These are phyloP conservation scores for Leccinum arenicola DNA, from an alignment of 768 basidiomycete species.

Conservation along the genomic window DNA sequence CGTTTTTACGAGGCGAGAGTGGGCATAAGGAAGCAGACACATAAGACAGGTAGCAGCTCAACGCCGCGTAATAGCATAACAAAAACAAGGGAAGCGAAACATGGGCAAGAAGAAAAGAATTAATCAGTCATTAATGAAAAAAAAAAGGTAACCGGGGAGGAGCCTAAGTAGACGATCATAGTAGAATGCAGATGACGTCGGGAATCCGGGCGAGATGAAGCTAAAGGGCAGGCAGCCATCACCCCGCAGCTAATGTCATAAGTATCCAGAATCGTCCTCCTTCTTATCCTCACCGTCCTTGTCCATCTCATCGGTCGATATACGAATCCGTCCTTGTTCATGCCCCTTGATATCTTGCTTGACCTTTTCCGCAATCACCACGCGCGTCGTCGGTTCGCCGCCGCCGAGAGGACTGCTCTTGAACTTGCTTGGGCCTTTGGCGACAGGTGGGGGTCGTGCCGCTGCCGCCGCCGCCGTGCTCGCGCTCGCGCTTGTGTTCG, in stretches of 20 bases:
- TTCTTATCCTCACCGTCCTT: constrained; percentile 36
- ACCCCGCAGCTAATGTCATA: constrained; percentile 15
- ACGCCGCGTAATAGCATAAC: constrained; percentile 6
- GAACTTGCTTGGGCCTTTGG: constrained; percentile 55
- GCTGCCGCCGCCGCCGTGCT: neutral
- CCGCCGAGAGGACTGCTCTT: constrained; percentile 71
- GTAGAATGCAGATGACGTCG: neutral
- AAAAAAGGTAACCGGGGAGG: neutral
- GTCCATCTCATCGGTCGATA: constrained; percentile 33
- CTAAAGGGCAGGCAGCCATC: too few relatives aligned
- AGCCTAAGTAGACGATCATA: too few relatives aligned
- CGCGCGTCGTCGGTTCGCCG: constrained; percentile 38
- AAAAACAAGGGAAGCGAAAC: neutral
- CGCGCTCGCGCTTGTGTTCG: neutral
- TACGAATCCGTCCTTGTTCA: constrained; percentile 24
- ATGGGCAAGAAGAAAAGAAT: neutral
- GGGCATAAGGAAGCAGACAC: neutral
- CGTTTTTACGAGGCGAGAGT: neutral
- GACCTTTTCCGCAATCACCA: constrained; percentile 51
- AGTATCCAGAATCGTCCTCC: constrained; percentile 26
- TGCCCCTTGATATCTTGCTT: constrained; percentile 31
- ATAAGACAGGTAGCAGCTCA: neutral
- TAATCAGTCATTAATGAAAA: neutral
- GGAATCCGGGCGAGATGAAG: neutral
- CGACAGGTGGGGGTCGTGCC: constrained; percentile 12